These are phyloP conservation scores for Linum tenue DNA, from an alignment of 345 rosid genomes.

Conservation along the genomic window DNA sequence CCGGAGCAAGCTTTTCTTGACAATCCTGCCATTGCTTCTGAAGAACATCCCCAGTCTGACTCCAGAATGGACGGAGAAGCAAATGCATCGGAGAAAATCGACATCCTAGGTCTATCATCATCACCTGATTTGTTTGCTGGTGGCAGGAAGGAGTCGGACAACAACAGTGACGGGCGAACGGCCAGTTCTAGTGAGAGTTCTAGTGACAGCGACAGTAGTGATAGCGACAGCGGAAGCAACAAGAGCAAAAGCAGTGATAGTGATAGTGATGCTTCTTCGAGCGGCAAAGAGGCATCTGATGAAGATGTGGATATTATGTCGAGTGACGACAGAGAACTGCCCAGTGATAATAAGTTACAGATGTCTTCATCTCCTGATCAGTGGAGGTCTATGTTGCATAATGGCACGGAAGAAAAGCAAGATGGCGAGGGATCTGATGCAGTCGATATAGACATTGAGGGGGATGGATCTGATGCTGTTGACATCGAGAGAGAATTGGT, in stretches of 20 bases:
- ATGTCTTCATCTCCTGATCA: slow-evolving; percentile 27
- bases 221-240: slow-evolving; percentile 43
- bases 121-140: slow-evolving; percentile 47
- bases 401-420: slow-evolving; percentile 36
- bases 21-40: slow-evolving; percentile 28
- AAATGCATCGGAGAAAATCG: slow-evolving; percentile 32
- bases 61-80: slow-evolving; percentile 32
- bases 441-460: slow-evolving; percentile 31
- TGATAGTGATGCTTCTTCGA: slow-evolving; percentile 81
- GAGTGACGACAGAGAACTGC: slow-evolving; percentile 59
- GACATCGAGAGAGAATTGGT: slow-evolving; percentile 46
- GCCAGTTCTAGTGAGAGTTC: slow-evolving; percentile 65
- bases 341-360: slow-evolving; percentile 25
- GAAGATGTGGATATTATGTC: slow-evolving; percentile 91
- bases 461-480: slow-evolving; percentile 32
- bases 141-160: slow-evolving; percentile 54
- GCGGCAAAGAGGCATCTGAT: slow-evolving; percentile 81
- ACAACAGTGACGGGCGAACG: slow-evolving; percentile 54
- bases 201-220: slow-evolving; percentile 58
- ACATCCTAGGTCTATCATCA: slow-evolving; percentile 47
- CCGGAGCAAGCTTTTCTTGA: slow-evolving; percentile 33
- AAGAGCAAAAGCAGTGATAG: slow-evolving; percentile 73
- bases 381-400: slow-evolving; percentile 21
- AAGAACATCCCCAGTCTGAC: slow-evolving; percentile 31
- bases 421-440: slow-evolving; percentile 28